Evolutionary conservation across 495 filamentous ascomycete species (phyloP).

Genomic region (Aspergillus diversus): DNA sequence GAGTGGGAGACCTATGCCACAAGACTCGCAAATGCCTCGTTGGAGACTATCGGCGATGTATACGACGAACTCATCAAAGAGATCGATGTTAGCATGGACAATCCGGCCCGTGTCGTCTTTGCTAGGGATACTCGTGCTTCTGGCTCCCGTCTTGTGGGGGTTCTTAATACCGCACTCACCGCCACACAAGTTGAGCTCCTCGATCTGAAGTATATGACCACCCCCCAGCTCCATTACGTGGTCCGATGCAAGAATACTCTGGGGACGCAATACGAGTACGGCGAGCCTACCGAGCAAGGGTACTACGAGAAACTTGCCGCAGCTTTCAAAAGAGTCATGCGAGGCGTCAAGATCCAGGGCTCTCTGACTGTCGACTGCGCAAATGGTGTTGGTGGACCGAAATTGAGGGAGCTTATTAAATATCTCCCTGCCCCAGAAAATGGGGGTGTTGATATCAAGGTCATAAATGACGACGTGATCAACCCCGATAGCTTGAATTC

Average conservation of each 20-base stretch:
- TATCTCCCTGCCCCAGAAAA: constrained; percentile 66
- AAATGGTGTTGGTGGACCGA: constrained; percentile 94
- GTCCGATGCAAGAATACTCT: constrained; percentile 93
- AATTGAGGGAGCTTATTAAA: constrained; percentile 85
- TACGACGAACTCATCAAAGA: constrained; percentile 73
- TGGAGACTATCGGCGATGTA: constrained; percentile 71
- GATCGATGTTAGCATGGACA: constrained; percentile 71
- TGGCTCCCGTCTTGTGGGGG: constrained; percentile 76
- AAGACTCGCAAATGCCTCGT: constrained; percentile 78
- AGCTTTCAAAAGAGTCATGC: constrained; percentile 81
- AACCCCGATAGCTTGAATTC: constrained; percentile 86
- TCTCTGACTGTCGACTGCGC: constrained; percentile 88
- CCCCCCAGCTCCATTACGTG: constrained; percentile 94
- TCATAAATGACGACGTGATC: constrained; percentile 89
- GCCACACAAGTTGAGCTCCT: constrained; percentile 71
- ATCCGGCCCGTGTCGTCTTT: constrained; percentile 79
- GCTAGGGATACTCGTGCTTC: constrained; percentile 93
- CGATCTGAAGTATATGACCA: constrained; percentile 88
- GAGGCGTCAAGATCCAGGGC: constrained; percentile 70
- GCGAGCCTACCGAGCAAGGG: constrained; percentile 82
- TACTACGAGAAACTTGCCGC: constrained; percentile 90
- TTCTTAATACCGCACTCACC: constrained; percentile 76
- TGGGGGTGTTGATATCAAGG: constrained; percentile 75
- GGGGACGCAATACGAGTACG: constrained; percentile 79
- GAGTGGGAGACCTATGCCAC: constrained; percentile 93